Conservation (phyloP, 148 eudicot species). For the Spergularia bocconei region DNA sequence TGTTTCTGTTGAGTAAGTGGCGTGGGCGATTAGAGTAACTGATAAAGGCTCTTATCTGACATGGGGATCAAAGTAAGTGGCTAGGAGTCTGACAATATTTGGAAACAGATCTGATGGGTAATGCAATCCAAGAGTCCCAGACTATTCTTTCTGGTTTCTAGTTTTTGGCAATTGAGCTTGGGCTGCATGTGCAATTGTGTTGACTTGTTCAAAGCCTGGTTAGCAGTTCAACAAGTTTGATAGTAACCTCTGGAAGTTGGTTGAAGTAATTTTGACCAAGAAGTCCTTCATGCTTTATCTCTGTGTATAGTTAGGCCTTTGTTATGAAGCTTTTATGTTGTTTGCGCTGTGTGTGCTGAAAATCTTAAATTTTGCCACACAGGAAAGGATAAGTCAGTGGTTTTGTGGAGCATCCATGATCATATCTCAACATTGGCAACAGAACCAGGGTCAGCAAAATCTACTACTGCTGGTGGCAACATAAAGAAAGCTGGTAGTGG, state of each 20-base stretch:
- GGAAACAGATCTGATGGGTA: no score
- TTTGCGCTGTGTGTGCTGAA: slow-evolving; percentile 5
- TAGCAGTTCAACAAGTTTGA: neutral
- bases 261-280: no score
- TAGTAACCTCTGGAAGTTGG: no score
- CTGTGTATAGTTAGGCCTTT: no score
- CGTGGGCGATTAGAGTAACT: no score
- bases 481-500: slow-evolving; percentile 48
- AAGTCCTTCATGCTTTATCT: no score
- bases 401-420: slow-evolving; percentile 93
- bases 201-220: neutral
- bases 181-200: neutral
- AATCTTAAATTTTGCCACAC: slow-evolving; percentile 15
- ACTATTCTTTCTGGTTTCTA: no score
- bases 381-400: slow-evolving; percentile 92
- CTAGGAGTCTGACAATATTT: no score
- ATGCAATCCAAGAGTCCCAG: no score
- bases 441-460: slow-evolving; percentile 52
- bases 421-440: slow-evolving; percentile 75
- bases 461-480: slow-evolving; percentile 50
- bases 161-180: neutral
- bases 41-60: no score
- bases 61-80: no score
- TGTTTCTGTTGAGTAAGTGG: no score
- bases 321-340: neutral